phyloP scores from a whole-genome alignment of 305 asterid species.

The Ilex paraguariensis region DNA sequence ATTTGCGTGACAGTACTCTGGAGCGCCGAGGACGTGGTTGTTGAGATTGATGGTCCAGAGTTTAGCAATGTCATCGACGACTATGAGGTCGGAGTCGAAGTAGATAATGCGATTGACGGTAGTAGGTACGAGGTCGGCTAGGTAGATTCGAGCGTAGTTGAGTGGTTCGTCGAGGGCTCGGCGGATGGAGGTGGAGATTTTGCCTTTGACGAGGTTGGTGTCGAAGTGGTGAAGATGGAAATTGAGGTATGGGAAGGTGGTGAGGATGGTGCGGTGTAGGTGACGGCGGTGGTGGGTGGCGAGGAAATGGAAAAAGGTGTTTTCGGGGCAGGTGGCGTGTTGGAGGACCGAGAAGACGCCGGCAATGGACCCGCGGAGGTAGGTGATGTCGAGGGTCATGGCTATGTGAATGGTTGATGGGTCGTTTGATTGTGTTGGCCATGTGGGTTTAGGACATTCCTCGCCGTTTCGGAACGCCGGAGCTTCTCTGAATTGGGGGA shows the following conservation, averaged over 20 bases:
- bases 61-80: slow-evolving; percentile 62
- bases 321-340: slow-evolving; percentile 83
- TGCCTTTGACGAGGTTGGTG: slow-evolving; percentile 50
- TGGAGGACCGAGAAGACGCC: slow-evolving; percentile 69
- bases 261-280: slow-evolving; percentile 37
- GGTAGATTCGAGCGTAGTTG: slow-evolving; percentile 78
- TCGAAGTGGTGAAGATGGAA: slow-evolving; percentile 62
- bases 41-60: slow-evolving; percentile 55
- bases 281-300: slow-evolving; percentile 40
- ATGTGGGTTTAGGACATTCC: slow-evolving; percentile 20
- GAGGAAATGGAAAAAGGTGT: slow-evolving; percentile 66
- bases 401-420: slow-evolving; percentile 42
- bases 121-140: slow-evolving; percentile 57
- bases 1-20: slow-evolving; percentile 71
- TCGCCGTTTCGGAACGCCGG: slow-evolving; percentile 73
- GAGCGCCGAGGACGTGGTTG: slow-evolving; percentile 57
- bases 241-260: slow-evolving; percentile 71
- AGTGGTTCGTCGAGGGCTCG: slow-evolving; percentile 82
- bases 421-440: neutral
- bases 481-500: slow-evolving; percentile 57
- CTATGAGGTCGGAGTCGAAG: slow-evolving; percentile 80
- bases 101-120: slow-evolving; percentile 52
- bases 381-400: slow-evolving; percentile 73
- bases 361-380: slow-evolving; percentile 76
- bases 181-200: slow-evolving; percentile 77